A percentile compares a stretch with the other conserved stretches of the same genome.
Conservation (phyloP, 1,284 basidiomycete genomes). For the Fomitiporia mediterranea region DNA sequence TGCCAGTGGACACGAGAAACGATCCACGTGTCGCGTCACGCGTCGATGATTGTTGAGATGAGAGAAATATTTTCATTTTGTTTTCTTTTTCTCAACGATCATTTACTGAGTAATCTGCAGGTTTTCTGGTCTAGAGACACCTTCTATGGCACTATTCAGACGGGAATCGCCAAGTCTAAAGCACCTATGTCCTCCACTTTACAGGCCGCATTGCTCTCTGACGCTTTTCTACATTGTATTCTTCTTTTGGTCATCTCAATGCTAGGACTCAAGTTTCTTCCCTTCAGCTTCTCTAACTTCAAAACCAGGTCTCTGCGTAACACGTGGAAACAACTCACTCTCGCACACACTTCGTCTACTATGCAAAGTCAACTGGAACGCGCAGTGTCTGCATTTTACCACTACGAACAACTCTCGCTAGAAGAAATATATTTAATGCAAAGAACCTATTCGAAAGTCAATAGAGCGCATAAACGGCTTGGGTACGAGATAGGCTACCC, state of each 20-base stretch:
- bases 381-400: conserved; percentile 5
- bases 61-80: neutral
- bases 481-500: conserved; percentile 51
- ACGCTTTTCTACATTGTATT: conserved; percentile 3
- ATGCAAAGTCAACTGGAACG: neutral
- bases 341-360: neutral
- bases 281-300: neutral
- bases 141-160: too few species aligned
- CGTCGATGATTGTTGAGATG: neutral
- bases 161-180: too few species aligned
- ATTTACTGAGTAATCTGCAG: too few species aligned
- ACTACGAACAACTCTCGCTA: conserved; percentile 28
- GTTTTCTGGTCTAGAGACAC: too few species aligned
- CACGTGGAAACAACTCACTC: neutral
- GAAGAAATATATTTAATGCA: conserved; percentile 35
- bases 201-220: conserved; percentile 1
- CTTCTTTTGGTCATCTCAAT: conserved; percentile 8
- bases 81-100: too few species aligned
- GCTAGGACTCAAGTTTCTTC: conserved; percentile 9
- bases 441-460: conserved; percentile 34
- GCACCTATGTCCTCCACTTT: neutral
- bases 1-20: too few species aligned
- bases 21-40: conserved; percentile 3
- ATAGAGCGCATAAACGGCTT: conserved; percentile 41
- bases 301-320: neutral